Evolutionary conservation across 768 basidiomycete species (phyloP).

Genomic region (Boletus vermiculosoides): DNA sequence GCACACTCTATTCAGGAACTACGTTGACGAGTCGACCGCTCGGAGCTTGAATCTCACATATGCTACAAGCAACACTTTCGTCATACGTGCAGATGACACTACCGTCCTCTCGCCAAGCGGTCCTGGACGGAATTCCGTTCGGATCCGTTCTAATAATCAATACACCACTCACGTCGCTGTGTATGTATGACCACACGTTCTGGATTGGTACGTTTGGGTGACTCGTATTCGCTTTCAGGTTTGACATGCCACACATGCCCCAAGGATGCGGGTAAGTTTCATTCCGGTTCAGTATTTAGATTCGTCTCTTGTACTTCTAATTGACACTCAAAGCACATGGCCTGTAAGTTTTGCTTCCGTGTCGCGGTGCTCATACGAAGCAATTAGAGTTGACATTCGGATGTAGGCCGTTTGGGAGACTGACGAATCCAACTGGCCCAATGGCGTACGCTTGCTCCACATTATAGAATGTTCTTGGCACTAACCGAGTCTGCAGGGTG

Average conservation of each 20-base stretch:
- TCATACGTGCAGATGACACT: constrained; percentile 39
- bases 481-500: constrained; percentile 22
- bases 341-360: constrained; percentile 25
- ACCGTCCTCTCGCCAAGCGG: constrained; percentile 27
- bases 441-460: constrained; percentile 14
- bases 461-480: not conserved
- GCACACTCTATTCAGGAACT: constrained; percentile 27
- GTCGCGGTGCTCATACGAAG: not conserved
- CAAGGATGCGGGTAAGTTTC: constrained; percentile 34
- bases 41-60: constrained; percentile 29
- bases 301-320: not conserved
- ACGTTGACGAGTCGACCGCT: constrained; percentile 31
- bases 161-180: constrained; percentile 37
- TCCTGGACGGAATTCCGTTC: constrained; percentile 37
- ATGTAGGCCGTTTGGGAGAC: constrained; percentile 33
- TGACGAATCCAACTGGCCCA: constrained; percentile 24
- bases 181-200: constrained; percentile 14
- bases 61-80: constrained; percentile 27
- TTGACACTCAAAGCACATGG: constrained; percentile 32
- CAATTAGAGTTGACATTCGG: constrained; percentile 7
- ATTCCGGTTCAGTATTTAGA: not conserved
- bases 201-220: not conserved
- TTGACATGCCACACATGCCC: constrained; percentile 38
- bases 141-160: constrained; percentile 31
- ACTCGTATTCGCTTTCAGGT: constrained; percentile 14